These are phyloP conservation scores for Candida ponderosae DNA, from an alignment of 805 yeast species.

Conservation along the genomic window DNA sequence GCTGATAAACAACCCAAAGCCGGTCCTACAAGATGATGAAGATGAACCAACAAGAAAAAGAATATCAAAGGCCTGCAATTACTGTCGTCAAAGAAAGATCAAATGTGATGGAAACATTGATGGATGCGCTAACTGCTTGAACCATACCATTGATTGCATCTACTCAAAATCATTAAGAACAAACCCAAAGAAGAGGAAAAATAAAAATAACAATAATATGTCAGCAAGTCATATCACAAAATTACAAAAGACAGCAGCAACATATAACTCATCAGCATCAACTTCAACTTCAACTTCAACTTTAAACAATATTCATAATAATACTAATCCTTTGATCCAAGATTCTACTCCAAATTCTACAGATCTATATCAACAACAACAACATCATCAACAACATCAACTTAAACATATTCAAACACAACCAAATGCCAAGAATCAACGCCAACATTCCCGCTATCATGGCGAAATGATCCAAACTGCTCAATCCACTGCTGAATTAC, in stretches of 20 bases:
- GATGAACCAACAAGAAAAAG: slow-evolving; percentile 18
- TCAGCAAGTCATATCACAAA: slow-evolving; percentile 11
- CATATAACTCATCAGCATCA: too few relatives aligned
- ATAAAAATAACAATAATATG: slow-evolving; percentile 10
- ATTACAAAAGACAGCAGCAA: neutral
- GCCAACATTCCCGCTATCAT: too few relatives aligned
- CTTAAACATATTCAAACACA: too few relatives aligned
- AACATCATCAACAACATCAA: too few relatives aligned
- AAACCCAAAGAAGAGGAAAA: slow-evolving; percentile 10
- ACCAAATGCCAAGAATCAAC: too few relatives aligned
- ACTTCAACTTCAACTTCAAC: neutral
- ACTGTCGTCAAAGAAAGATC: slow-evolving; percentile 33
- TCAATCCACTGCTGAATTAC: neutral
- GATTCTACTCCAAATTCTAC: neutral
- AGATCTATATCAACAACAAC: too few relatives aligned
- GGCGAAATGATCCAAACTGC: too few relatives aligned
- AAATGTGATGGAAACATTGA: slow-evolving; percentile 27
- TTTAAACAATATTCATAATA: too few relatives aligned
- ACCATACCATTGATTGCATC: slow-evolving; percentile 73
- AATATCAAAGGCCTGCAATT: slow-evolving; percentile 31
- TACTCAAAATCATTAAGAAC: slow-evolving; percentile 28
- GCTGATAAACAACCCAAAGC: neutral
- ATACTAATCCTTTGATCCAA: too few relatives aligned
- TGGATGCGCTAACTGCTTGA: slow-evolving; percentile 81
- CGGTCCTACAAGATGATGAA: neutral